phyloP scores from a whole-genome alignment of 1,284 basidiomycete species.

The Hemileccinum hortonii region DNA sequence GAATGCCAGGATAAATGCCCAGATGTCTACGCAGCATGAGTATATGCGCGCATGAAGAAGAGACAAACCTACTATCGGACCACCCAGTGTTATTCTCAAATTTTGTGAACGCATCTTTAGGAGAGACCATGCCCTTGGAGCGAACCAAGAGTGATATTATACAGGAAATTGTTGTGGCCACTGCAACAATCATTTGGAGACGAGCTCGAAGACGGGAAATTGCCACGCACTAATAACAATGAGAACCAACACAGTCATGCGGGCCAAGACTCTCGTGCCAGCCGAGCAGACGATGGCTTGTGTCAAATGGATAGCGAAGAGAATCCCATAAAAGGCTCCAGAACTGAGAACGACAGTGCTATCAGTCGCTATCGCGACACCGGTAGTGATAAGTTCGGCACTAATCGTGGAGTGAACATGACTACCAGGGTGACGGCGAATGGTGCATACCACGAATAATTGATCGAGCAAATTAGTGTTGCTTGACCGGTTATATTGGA shows the following conservation, averaged over 20 bases:
- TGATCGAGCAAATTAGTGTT: conserved; percentile 66
- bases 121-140: conserved; percentile 53
- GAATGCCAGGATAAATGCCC: conserved; percentile 25
- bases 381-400: conserved; percentile 68
- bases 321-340: conserved; percentile 55
- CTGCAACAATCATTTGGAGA: conserved; percentile 27
- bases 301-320: conserved; percentile 45
- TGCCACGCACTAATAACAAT: conserved; percentile 50
- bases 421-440: neutral
- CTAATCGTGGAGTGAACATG: conserved; percentile 20
- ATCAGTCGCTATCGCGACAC: conserved; percentile 56
- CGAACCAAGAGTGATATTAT: conserved; percentile 53
- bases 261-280: conserved; percentile 59
- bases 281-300: conserved; percentile 69
- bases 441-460: conserved; percentile 53
- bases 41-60: neutral
- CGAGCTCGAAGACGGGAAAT: conserved; percentile 27
- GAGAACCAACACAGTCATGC: conserved; percentile 64
- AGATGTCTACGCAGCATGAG: conserved; percentile 37
- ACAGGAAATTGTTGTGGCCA: conserved; percentile 54
- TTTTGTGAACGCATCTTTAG: conserved; percentile 58
- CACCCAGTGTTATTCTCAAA: conserved; percentile 73
- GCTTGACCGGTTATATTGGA: conserved; percentile 56
- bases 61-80: conserved; percentile 45
- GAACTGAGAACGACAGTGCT: conserved; percentile 47